Percentiles rank a stretch among this genome's conserved stretches.
Evolutionary conservation across 2,329 filamentous ascomycete genomes (phyloP).

Genomic region (Rutstroemia sp.): DNA sequence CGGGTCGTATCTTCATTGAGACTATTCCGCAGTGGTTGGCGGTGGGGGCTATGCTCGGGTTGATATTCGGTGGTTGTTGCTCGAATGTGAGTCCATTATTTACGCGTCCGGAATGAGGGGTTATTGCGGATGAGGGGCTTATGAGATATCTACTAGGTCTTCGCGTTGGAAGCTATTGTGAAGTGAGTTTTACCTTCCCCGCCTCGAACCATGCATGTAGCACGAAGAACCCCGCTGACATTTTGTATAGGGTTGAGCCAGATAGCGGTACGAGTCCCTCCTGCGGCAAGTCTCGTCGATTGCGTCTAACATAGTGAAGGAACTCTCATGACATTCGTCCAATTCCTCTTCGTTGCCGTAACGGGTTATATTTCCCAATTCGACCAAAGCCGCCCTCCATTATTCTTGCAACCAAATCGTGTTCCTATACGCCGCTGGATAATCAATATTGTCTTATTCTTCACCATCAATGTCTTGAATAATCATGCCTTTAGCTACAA

Average conservation of each 20-base stretch:
- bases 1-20: constrained; percentile 47
- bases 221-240: constrained; percentile 6
- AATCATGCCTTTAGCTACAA: constrained; percentile 97
- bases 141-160: constrained; percentile 55
- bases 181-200: constrained; percentile 53
- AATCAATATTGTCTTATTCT: constrained; percentile 84
- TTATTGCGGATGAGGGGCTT: constrained; percentile 16
- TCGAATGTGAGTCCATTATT: constrained; percentile 61
- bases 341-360: constrained; percentile 76
- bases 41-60: constrained; percentile 60
- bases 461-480: constrained; percentile 89
- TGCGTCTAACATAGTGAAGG: constrained; percentile 40
- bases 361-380: constrained; percentile 72
- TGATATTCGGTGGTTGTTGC: constrained; percentile 95
- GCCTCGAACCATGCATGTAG: not conserved
- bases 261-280: constrained; percentile 58
- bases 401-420: constrained; percentile 68
- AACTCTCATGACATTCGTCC: constrained; percentile 80
- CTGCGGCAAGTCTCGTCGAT: not conserved
- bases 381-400: constrained; percentile 56
- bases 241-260: constrained; percentile 61
- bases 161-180: constrained; percentile 88
- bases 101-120: not conserved
- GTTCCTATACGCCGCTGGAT: constrained; percentile 82
- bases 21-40: constrained; percentile 57